phyloP scores from a whole-genome alignment of 306 rosid species.

The Cicer cuneatum region DNA sequence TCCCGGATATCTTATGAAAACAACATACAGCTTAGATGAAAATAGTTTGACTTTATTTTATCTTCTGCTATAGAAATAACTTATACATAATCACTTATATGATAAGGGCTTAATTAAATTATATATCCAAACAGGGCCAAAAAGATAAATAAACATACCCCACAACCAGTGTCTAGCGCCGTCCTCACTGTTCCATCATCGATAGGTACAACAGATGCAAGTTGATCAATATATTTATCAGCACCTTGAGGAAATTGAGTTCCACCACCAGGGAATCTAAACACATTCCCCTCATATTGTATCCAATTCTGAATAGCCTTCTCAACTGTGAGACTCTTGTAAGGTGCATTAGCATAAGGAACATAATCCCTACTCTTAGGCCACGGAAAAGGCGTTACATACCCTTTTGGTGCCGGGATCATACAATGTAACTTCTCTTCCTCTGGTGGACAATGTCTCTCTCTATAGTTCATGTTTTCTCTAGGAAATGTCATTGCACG shows the following conservation, averaged over 20 bases:
- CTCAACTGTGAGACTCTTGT: conserved; percentile 91
- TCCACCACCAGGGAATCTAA: conserved; percentile 85
- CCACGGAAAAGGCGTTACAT: conserved; percentile 92
- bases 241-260: conserved; percentile 97
- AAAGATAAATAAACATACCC: conserved; percentile 58
- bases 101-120: no score
- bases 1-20: no score
- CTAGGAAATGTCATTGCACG: conserved; percentile 93
- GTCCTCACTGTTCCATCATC: conserved; percentile 82
- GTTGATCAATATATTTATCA: conserved; percentile 79
- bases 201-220: conserved; percentile 82
- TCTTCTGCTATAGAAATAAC: no score
- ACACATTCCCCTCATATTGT: conserved; percentile 87
- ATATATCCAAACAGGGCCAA: neutral
- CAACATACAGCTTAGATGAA: no score
- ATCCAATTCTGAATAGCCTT: conserved; percentile 96
- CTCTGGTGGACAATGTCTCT: conserved; percentile 82
- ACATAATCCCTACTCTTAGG: conserved; percentile 91
- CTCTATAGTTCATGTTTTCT: conserved; percentile 77
- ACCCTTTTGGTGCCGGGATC: conserved; percentile 89
- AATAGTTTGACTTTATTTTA: no score
- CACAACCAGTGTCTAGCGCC: conserved; percentile 87
- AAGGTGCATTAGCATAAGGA: conserved; percentile 88
- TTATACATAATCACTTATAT: no score
- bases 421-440: conserved; percentile 75